phyloP scores from a whole-genome alignment of 164 flowering plant species.

The Saururus chinensis region DNA sequence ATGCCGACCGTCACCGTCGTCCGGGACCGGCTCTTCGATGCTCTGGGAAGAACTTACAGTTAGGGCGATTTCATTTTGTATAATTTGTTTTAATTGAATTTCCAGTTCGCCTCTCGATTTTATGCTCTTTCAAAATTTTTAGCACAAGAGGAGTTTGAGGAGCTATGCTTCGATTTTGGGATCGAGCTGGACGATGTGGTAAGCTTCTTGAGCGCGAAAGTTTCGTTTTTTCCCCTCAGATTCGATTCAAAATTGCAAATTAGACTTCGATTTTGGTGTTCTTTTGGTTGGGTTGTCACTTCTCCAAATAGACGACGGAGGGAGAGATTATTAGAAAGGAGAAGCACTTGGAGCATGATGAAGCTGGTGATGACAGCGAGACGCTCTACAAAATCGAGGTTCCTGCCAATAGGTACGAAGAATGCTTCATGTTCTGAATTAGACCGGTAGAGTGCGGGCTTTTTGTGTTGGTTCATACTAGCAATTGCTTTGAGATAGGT shows the following conservation, averaged over 20 bases:
- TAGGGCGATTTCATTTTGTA: neutral
- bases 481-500: neutral
- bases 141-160: constrained; percentile 88
- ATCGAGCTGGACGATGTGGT: constrained; percentile 97
- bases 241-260: neutral
- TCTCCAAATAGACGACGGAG: constrained; percentile 64
- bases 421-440: neutral
- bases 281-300: neutral
- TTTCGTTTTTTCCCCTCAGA: neutral
- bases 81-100: neutral
- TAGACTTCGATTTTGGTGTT: neutral
- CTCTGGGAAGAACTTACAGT: constrained; percentile 73
- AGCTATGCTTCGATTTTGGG: constrained; percentile 73
- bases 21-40: constrained; percentile 67
- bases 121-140: constrained; percentile 1
- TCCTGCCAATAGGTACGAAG: constrained; percentile 67
- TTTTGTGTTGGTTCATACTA: neutral
- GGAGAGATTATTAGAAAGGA: constrained; percentile 84
- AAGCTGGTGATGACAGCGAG: constrained; percentile 53
- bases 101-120: neutral
- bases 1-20: constrained; percentile 94
- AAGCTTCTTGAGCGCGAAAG: constrained; percentile 11
- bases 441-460: neutral
- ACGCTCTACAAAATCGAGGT: constrained; percentile 90
- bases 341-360: constrained; percentile 68